Conservation (phyloP, 176 grass and related monocot species). For the Chloris gayana region DNA sequence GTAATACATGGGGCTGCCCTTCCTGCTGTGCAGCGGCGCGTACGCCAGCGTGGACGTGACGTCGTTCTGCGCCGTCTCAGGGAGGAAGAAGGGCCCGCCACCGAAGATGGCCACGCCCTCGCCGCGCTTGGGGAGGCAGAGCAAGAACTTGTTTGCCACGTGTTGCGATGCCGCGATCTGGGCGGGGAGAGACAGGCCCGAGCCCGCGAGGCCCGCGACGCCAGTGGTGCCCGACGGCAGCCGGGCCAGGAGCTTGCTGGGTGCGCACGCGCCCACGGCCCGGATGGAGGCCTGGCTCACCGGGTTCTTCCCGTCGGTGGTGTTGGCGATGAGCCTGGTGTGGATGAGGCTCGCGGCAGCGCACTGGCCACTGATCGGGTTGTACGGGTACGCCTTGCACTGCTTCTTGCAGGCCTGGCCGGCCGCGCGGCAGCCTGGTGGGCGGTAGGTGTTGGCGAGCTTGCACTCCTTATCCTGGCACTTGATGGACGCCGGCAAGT, state of each 20-base stretch:
- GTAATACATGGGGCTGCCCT: conserved; percentile 29
- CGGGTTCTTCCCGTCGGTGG: conserved; percentile 53
- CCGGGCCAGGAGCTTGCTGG: not conserved
- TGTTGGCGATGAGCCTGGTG: conserved; percentile 32
- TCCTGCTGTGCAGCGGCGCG: conserved; percentile 22
- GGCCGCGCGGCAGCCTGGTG: not conserved
- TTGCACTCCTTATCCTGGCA: conserved; percentile 11
- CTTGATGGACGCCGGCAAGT: not conserved
- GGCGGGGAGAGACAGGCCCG: conserved; percentile 27
- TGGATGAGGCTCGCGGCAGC: conserved; percentile 19
- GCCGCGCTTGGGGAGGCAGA: conserved; percentile 50
- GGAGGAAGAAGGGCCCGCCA: not conserved
- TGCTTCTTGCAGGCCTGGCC: not conserved
- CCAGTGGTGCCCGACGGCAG: conserved; percentile 28
- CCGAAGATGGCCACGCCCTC: conserved; percentile 49
- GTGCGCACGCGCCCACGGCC: conserved; percentile 31
- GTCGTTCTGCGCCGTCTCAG: not conserved
- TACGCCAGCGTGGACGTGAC: conserved; percentile 13
- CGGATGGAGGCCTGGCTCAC: not conserved
- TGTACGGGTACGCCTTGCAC: conserved; percentile 36
- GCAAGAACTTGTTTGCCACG: conserved; percentile 36
- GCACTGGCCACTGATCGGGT: conserved; percentile 40
- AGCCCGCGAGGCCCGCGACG: conserved; percentile 44
- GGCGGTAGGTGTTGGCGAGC: conserved; percentile 10
- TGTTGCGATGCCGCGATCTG: conserved; percentile 34